Evolutionary conservation across 345 rosid genomes (phyloP).

Genomic region (Anastatica hierochuntica): DNA sequence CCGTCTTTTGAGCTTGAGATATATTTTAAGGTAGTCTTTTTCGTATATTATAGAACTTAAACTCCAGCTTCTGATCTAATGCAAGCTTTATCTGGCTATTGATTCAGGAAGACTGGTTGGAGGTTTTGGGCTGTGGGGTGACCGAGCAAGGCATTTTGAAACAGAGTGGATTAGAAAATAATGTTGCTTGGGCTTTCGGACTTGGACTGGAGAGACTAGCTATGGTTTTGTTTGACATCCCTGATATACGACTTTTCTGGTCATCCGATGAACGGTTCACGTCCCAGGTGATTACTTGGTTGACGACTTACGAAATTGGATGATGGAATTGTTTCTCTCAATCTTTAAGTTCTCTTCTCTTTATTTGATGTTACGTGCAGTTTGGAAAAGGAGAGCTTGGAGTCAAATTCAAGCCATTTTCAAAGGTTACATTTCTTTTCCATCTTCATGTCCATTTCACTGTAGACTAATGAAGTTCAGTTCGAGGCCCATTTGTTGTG

Average conservation of each 20-base stretch:
- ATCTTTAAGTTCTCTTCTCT: not conserved
- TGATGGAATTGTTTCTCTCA: not conserved
- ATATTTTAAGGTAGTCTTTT: slow-evolving; percentile 56
- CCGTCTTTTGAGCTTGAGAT: slow-evolving; percentile 97
- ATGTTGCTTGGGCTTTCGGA: slow-evolving; percentile 98
- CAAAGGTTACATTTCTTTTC: slow-evolving; percentile 51
- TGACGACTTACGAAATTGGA: not conserved
- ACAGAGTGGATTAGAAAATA: slow-evolving; percentile 46
- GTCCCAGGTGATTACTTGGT: slow-evolving; percentile 49
- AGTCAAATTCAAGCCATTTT: slow-evolving; percentile 80
- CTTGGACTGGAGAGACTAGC: slow-evolving; percentile 92
- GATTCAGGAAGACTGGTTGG: slow-evolving; percentile 82
- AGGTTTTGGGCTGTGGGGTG: slow-evolving; percentile 95
- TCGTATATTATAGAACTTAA: too few relatives aligned
- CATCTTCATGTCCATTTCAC: not conserved
- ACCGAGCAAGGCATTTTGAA: slow-evolving; percentile 78
- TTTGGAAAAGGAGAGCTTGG: slow-evolving; percentile 70
- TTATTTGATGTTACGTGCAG: slow-evolving; percentile 30
- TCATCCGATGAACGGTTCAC: slow-evolving; percentile 66
- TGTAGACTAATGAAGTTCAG: not conserved
- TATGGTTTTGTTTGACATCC: slow-evolving; percentile 93
- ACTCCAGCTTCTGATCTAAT: too few relatives aligned
- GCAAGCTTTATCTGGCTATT: slow-evolving; percentile 8
- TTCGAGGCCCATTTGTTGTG: not conserved
- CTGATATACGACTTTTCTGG: slow-evolving; percentile 97